Percentiles rank a stretch among this genome's conserved stretches.
These are phyloP conservation scores for Flaveria brownii DNA, from an alignment of 129 eudicot genomes.

Conservation along the genomic window DNA sequence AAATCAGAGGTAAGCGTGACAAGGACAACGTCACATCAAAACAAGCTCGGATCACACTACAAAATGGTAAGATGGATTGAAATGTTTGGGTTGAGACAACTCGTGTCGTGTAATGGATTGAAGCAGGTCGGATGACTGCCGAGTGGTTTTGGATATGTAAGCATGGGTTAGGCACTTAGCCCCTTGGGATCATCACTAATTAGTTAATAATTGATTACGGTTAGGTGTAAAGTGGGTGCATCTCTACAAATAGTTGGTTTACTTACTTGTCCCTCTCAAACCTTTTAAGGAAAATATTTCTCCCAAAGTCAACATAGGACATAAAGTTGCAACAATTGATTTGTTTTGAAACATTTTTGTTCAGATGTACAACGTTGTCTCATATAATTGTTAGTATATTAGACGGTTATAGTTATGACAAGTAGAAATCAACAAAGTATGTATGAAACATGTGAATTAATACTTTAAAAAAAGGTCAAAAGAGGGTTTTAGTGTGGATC, in stretches of 20 bases:
- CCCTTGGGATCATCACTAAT: conserved; percentile 4
- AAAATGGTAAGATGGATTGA: not conserved
- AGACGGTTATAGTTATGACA: not conserved
- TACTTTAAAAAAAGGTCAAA: not conserved
- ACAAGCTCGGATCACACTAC: not conserved
- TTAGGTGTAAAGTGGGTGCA: conserved; percentile 5
- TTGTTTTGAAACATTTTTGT: not conserved
- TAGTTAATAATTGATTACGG: conserved; percentile 16
- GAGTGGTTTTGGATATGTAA: not conserved
- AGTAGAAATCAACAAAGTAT: not conserved
- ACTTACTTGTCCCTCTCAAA: conserved; percentile 30
- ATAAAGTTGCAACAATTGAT: conserved; percentile 3
- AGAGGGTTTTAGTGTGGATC: conserved; percentile 9
- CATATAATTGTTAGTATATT: not conserved
- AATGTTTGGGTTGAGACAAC: not conserved
- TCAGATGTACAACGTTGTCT: not conserved
- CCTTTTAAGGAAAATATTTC: conserved; percentile 20
- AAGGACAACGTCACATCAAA: not conserved
- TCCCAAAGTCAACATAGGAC: conserved; percentile 3
- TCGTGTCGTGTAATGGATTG: not conserved
- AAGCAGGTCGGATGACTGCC: not conserved
- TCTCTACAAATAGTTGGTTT: conserved; percentile 15
- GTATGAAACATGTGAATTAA: not conserved
- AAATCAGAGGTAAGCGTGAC: not conserved
- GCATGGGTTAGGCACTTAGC: not conserved